phyloP scores from a whole-genome alignment of 257 asterid genomes.

The Fraxinus cuspidata region DNA sequence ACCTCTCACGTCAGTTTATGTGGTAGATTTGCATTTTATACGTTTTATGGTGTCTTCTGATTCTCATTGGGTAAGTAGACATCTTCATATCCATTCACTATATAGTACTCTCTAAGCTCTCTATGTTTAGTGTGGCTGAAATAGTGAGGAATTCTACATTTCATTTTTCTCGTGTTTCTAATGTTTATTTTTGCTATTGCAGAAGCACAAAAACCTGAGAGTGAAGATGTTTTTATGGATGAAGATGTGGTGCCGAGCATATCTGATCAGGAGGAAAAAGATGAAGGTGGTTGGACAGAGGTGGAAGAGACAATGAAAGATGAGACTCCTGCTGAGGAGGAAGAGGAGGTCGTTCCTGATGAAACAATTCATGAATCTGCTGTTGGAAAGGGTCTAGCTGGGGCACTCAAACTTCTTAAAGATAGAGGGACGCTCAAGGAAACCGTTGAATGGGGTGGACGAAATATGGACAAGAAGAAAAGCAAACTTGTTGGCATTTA shows the following conservation, averaged over 20 bases:
- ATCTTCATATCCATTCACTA: slow-evolving; percentile 10
- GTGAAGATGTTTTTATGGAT: slow-evolving; percentile 95
- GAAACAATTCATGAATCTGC: slow-evolving; percentile 79
- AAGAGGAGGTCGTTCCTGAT: slow-evolving; percentile 63
- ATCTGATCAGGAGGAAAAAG: slow-evolving; percentile 56
- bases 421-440: slow-evolving; percentile 90
- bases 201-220: slow-evolving; percentile 69
- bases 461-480: slow-evolving; percentile 97
- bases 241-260: slow-evolving; percentile 64
- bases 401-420: slow-evolving; percentile 76
- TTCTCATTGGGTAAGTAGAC: background rate
- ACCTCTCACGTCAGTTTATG: background rate
- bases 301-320: slow-evolving; percentile 52
- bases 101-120: slow-evolving; percentile 1
- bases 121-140: slow-evolving; percentile 11
- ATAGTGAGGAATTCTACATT: slow-evolving; percentile 15
- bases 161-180: slow-evolving; percentile 3
- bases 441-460: slow-evolving; percentile 95
- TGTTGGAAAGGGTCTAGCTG: slow-evolving; percentile 90
- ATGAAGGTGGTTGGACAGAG: slow-evolving; percentile 66
- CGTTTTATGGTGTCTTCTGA: background rate
- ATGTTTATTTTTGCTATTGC: slow-evolving; percentile 29
- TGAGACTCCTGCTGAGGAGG: slow-evolving; percentile 46
- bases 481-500: slow-evolving; percentile 86
- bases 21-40: slow-evolving; percentile 1